phyloP scores from a whole-genome alignment of 2,329 filamentous ascomycete species.

The Tolypocladium endophyticum region DNA sequence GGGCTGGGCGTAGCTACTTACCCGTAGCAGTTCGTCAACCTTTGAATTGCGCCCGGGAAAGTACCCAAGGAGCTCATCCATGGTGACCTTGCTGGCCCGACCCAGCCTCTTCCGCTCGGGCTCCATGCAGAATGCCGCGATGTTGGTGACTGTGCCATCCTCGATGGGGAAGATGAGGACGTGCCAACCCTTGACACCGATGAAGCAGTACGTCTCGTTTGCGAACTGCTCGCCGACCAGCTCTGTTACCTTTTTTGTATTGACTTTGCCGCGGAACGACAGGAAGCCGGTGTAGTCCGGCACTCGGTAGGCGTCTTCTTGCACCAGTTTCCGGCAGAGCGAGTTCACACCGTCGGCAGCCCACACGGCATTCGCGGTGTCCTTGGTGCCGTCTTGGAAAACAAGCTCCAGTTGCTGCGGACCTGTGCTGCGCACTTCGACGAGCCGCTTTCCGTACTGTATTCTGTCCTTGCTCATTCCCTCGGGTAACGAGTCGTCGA shows the following conservation, averaged over 20 bases:
- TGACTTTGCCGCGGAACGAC: neutral
- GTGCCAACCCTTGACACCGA: neutral
- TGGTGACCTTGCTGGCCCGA: neutral
- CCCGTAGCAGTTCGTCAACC: neutral
- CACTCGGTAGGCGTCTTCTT: neutral
- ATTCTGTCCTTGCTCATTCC: neutral
- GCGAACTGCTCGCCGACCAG: neutral
- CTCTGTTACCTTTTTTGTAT: neutral
- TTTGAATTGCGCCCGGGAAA: neutral
- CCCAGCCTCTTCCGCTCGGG: neutral
- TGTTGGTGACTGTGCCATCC: neutral
- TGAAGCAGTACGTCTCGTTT: neutral
- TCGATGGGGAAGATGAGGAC: neutral
- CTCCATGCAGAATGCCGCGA: neutral
- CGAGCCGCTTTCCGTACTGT: slow-evolving; percentile 1
- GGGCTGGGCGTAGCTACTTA: neutral
- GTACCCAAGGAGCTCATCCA: neutral
- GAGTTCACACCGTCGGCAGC: slow-evolving; percentile 2
- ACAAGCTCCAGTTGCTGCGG: neutral
- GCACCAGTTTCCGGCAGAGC: neutral
- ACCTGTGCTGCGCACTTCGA: neutral
- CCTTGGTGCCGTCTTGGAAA: neutral
- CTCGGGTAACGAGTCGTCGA: slow-evolving; percentile 1
- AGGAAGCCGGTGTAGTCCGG: neutral
- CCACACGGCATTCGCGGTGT: slow-evolving; percentile 1